Percentiles rank a stretch among this genome's conserved stretches.
These are phyloP conservation scores for Metschnikowia rubicola DNA, from an alignment of 805 yeast genomes.

Conservation along the genomic window DNA sequence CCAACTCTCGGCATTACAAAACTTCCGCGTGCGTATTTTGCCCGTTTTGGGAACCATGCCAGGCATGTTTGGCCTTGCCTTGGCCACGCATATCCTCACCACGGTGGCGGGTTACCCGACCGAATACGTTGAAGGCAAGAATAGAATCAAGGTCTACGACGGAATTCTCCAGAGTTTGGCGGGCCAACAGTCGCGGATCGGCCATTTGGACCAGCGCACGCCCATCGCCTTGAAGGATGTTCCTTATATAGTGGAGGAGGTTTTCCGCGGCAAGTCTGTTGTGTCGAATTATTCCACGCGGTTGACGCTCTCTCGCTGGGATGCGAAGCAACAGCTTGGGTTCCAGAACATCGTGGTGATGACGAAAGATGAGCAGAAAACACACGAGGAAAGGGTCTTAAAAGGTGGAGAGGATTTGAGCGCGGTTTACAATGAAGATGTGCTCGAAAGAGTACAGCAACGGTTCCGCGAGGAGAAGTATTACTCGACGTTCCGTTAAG, in stretches of 20 bases:
- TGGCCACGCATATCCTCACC: constrained; percentile 81
- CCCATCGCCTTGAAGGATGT: constrained; percentile 72
- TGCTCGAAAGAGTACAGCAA: constrained; percentile 51
- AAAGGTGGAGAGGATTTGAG: constrained; percentile 59
- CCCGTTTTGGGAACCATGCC: constrained; percentile 98
- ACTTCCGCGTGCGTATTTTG: constrained; percentile 88
- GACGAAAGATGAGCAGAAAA: constrained; percentile 82
- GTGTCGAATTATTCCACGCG: constrained; percentile 79
- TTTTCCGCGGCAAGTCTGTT: constrained; percentile 89
- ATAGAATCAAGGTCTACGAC: constrained; percentile 81
- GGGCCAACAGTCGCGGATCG: constrained; percentile 81
- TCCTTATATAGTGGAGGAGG: constrained; percentile 83
- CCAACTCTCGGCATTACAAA: constrained; percentile 80
- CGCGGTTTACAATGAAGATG: constrained; percentile 62
- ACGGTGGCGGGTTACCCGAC: constrained; percentile 82
- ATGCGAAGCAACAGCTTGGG: constrained; percentile 57
- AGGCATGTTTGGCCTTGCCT: constrained; percentile 87
- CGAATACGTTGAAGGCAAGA: constrained; percentile 88
- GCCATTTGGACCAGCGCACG: constrained; percentile 68
- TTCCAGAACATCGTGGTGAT: constrained; percentile 80
- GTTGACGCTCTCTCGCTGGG: constrained; percentile 83
- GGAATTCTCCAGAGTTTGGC: constrained; percentile 77
- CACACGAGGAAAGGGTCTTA: constrained; percentile 74
- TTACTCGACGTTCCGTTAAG: constrained; percentile 44
- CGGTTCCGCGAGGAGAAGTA: constrained; percentile 74